Conservation (phyloP, 2,329 filamentous ascomycete genomes). For the Ceratocystis smalleyi region DNA sequence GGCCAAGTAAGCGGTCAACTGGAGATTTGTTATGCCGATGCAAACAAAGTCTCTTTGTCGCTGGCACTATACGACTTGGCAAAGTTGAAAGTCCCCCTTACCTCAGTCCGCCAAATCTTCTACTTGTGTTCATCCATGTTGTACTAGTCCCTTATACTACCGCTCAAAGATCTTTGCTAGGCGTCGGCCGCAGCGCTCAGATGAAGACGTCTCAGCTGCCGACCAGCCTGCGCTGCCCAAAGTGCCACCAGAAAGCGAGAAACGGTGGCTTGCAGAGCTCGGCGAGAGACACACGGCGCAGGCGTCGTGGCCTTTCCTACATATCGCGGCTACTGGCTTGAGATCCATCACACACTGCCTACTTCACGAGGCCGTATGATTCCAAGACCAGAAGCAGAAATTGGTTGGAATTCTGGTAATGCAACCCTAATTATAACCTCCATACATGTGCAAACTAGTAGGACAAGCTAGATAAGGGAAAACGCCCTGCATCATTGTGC, state of each 20-base stretch:
- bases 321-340: not conserved
- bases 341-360: not conserved
- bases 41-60: too few relatives aligned
- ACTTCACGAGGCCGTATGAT: not conserved
- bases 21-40: too few relatives aligned
- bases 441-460: not conserved
- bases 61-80: too few relatives aligned
- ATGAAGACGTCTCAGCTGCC: not conserved
- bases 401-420: not conserved
- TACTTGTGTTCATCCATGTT: not conserved
- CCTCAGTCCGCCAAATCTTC: too few relatives aligned
- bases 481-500: not conserved
- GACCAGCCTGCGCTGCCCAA: not conserved
- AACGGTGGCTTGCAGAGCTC: not conserved
- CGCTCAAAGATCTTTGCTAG: too few relatives aligned
- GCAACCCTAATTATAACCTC: not conserved
- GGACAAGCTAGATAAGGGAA: not conserved
- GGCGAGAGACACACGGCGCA: not conserved
- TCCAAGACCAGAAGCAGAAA: not conserved
- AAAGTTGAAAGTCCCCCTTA: too few relatives aligned
- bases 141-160: too few relatives aligned
- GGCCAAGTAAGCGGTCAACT: too few relatives aligned
- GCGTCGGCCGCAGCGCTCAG: too few relatives aligned
- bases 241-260: not conserved
- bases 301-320: not conserved